These are phyloP conservation scores for Phalaenopsis hybrid DNA, from an alignment of 116 monocot species.

Conservation along the genomic window DNA sequence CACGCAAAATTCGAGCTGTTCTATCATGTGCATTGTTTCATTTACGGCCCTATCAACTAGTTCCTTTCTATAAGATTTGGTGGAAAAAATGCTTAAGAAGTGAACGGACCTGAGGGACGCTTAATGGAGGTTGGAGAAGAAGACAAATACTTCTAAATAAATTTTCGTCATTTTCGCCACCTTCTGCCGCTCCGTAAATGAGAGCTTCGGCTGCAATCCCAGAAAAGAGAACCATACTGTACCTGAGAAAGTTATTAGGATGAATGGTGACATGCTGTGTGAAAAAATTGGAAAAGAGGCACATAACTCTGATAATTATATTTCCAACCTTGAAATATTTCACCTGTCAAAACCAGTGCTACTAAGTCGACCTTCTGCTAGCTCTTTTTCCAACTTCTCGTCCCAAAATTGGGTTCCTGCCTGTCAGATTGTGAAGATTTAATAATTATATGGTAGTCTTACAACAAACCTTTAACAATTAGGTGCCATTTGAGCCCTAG, in stretches of 20 bases:
- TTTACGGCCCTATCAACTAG: too few species aligned
- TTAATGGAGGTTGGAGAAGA: conserved; percentile 66
- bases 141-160: conserved; percentile 77
- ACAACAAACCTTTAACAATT: too few species aligned
- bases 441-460: neutral
- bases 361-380: conserved; percentile 78
- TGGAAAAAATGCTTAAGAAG: neutral
- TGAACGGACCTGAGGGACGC: conserved; percentile 49
- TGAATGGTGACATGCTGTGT: neutral
- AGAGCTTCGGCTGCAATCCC: conserved; percentile 97
- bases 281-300: neutral
- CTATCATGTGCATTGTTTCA: too few species aligned
- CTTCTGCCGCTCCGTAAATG: conserved; percentile 93
- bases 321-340: conserved; percentile 9
- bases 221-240: conserved; percentile 94
- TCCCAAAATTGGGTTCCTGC: conserved; percentile 99
- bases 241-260: conserved; percentile 32
- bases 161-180: conserved; percentile 98
- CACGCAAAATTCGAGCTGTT: too few species aligned
- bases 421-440: conserved; percentile 20
- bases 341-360: conserved; percentile 88
- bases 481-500: too few species aligned
- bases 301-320: neutral
- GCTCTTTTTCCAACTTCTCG: conserved; percentile 88
- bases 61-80: neutral